Evolutionary conservation across 306 rosid species (phyloP).

Genomic region (Vigna mungo): DNA sequence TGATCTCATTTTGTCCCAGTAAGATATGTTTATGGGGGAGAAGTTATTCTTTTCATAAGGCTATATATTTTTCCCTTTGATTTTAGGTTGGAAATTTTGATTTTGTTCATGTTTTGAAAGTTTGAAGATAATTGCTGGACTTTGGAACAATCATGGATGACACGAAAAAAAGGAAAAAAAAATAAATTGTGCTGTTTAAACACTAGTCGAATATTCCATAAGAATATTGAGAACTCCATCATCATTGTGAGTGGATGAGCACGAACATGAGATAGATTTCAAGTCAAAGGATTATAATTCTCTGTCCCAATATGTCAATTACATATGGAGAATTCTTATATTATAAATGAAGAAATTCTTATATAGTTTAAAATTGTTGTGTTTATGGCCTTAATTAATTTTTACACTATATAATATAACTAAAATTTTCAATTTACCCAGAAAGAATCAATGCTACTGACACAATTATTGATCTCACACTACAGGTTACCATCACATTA

Average conservation of each 20-base stretch:
- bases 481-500: not conserved
- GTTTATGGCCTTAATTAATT: too few species aligned
- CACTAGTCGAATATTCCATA: not conserved
- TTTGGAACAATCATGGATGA: conserved; percentile 8
- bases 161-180: not conserved
- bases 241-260: conserved; percentile 15
- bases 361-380: too few species aligned
- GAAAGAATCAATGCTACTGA: not conserved
- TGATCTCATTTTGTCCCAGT: conserved; percentile 27
- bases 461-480: not conserved
- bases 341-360: too few species aligned
- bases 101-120: conserved; percentile 12
- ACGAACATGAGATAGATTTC: not conserved
- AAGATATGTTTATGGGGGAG: conserved; percentile 22
- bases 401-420: too few species aligned
- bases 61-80: not conserved
- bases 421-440: too few species aligned
- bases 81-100: not conserved
- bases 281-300: conserved; percentile 1
- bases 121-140: not conserved
- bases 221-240: conserved; percentile 12
- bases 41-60: not conserved
- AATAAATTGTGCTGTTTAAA: not conserved
- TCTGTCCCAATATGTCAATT: conserved; percentile 1
- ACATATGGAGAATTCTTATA: too few species aligned